Evolutionary conservation across 2,329 filamentous ascomycete genomes (phyloP).

Genomic region (Paraconiothyrium sp.): DNA sequence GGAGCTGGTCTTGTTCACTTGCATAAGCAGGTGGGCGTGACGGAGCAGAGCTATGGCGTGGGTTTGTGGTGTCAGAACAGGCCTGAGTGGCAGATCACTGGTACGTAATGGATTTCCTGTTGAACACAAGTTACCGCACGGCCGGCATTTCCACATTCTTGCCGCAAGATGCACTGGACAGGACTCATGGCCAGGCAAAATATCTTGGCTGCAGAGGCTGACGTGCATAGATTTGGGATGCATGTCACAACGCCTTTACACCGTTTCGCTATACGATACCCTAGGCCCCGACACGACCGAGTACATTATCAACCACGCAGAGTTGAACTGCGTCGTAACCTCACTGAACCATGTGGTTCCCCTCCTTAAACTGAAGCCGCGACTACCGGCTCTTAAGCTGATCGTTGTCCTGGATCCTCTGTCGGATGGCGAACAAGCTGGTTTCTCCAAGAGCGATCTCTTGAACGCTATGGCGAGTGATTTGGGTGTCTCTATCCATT

Average conservation of each 20-base stretch:
- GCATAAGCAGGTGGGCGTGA: conserved; percentile 76
- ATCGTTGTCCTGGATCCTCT: conserved; percentile 89
- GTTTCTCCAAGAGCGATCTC: conserved; percentile 80
- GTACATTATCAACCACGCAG: conserved; percentile 93
- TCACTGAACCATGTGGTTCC: conserved; percentile 83
- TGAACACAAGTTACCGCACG: not conserved
- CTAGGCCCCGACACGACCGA: conserved; percentile 90
- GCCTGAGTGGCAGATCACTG: conserved; percentile 87
- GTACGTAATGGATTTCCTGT: conserved; percentile 52
- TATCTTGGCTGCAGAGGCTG: conserved; percentile 14
- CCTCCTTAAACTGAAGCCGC: conserved; percentile 81
- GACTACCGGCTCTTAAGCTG: conserved; percentile 81
- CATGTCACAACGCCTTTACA: conserved; percentile 86
- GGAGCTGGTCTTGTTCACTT: conserved; percentile 87
- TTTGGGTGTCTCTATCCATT: conserved; percentile 80
- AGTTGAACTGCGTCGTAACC: conserved; percentile 77
- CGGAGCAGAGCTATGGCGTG: conserved; percentile 72
- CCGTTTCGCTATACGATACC: conserved; percentile 95
- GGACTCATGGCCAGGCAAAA: not conserved
- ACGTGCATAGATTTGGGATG: conserved; percentile 75
- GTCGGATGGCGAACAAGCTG: conserved; percentile 78
- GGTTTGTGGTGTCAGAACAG: conserved; percentile 89
- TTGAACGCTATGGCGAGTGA: conserved; percentile 78
- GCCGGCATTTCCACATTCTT: not conserved
- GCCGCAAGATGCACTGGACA: not conserved